Evolutionary conservation across 208 protist species (phyloP), one percentile per base, ranked within the genome.

Genomic region (Acanthamoeba royreba): DNA sequence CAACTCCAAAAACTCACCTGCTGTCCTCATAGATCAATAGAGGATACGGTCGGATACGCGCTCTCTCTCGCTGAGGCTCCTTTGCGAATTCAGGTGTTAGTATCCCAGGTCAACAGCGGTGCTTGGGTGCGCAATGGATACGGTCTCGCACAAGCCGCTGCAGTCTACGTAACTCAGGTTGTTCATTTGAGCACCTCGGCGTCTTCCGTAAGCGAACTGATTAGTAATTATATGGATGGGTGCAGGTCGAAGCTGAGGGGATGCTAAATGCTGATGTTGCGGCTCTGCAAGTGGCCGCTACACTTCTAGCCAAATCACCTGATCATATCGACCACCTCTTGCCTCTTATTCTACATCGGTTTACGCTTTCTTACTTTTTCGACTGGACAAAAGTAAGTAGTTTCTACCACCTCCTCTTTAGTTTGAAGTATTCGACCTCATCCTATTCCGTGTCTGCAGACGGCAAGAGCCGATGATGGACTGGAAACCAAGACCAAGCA

Each of bases 91-190:
- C 77, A 86, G 42, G 77, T 86, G n/a, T 28, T 86, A 28, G 43
- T 2, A 11, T 47, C 77, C 4, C 42, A 86, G 46, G 28, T 52
- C 77, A 58, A 25, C 40, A 55, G 45, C 40, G 43, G 42, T 45
- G 45, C 46, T 17, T 86, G 77, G 77, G 77, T 86, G 22, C 77
- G 77, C 77, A 86, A 86, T 33, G 77, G 77, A 13, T 47, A 86
- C 40, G 45, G 46, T 11, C 40, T 86, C 25, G 33, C 40, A 0
- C 77, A 86, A 33, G 45, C 40, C 13, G 31, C 77, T 28, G 46
- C 46, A 33, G 25, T 86, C 5, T 86, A 86, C 25, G 8, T 17
- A 9, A 77, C 63, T 7, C 63, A 77, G 63, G 63, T n/a, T n/a
- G n/a, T n/a, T n/a, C n/a, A n/a, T n/a, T n/a, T n/a, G n/a, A n/a